Percentiles rank a stretch among this genome's conserved stretches.
phyloP scores from a whole-genome alignment of 495 filamentous ascomycete genomes.

The Penicillium argentinense region DNA sequence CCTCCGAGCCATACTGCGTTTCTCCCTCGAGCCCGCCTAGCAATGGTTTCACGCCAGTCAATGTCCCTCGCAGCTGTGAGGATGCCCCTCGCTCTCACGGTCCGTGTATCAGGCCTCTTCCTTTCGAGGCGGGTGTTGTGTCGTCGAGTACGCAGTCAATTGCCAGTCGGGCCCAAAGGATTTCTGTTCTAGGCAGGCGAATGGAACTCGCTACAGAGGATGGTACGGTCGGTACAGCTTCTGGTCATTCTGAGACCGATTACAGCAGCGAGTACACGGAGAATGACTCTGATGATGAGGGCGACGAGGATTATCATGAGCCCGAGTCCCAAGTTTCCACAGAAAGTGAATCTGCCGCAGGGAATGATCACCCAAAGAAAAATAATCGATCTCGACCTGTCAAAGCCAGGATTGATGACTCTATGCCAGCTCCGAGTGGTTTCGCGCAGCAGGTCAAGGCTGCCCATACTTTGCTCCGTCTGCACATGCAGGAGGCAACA shows the following conservation, averaged over 20 bases:
- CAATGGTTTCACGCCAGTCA: slow-evolving; percentile 35
- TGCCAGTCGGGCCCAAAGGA: background rate
- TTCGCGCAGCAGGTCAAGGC: slow-evolving; percentile 50
- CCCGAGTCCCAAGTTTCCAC: background rate
- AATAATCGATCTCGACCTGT: background rate
- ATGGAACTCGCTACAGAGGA: background rate
- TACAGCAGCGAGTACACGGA: background rate
- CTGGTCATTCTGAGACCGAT: background rate
- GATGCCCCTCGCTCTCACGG: background rate
- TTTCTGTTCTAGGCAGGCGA: background rate
- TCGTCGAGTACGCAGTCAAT: background rate
- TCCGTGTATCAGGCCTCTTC: too few species aligned
- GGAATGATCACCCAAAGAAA: background rate
- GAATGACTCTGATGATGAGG: slow-evolving; percentile 11
- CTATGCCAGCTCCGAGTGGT: background rate
- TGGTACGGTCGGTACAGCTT: background rate
- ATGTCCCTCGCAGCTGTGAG: slow-evolving; percentile 30
- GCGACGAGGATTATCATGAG: slow-evolving; percentile 22
- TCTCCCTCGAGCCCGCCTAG: slow-evolving; percentile 29
- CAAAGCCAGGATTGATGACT: background rate
- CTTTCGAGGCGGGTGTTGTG: background rate
- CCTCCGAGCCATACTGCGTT: slow-evolving; percentile 28
- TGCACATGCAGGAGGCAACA: slow-evolving; percentile 48
- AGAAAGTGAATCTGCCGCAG: background rate
- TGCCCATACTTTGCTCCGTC: slow-evolving; percentile 55